phyloP scores from a whole-genome alignment of 179 eudicot genomes.

The Spinacia oleracea region DNA sequence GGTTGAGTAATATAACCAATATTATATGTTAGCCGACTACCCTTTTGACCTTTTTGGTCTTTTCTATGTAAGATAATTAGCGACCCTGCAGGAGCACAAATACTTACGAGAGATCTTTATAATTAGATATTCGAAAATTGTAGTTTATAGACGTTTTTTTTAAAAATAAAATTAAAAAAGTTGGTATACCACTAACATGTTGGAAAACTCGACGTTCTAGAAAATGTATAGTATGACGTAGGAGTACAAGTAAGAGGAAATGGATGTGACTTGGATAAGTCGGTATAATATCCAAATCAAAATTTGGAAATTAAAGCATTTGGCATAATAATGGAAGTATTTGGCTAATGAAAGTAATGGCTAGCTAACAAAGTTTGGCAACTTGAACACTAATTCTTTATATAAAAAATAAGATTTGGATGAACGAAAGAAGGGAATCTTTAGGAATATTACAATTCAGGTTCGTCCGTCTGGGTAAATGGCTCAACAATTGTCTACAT shows the following conservation, averaged over 20 bases:
- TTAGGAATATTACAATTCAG: not conserved
- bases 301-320: not conserved
- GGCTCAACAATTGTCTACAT: not conserved
- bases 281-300: slow-evolving; percentile 5
- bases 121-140: too few species aligned
- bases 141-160: too few species aligned
- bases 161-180: too few species aligned
- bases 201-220: not conserved
- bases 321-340: not conserved
- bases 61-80: too few species aligned
- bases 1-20: too few species aligned
- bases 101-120: too few species aligned
- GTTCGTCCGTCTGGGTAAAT: not conserved
- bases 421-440: not conserved
- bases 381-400: not conserved
- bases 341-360: not conserved
- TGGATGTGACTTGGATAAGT: not conserved
- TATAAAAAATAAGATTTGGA: not conserved
- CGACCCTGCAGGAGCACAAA: too few species aligned
- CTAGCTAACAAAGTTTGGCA: not conserved
- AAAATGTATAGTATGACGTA: too few species aligned
- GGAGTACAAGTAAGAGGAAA: too few species aligned
- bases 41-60: too few species aligned
- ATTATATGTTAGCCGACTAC: too few species aligned
- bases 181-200: too few species aligned